Percentiles rank a stretch among this genome's conserved stretches.
phyloP scores from a whole-genome alignment of 176 grass and related monocot genomes.

The Musa itinerans region DNA sequence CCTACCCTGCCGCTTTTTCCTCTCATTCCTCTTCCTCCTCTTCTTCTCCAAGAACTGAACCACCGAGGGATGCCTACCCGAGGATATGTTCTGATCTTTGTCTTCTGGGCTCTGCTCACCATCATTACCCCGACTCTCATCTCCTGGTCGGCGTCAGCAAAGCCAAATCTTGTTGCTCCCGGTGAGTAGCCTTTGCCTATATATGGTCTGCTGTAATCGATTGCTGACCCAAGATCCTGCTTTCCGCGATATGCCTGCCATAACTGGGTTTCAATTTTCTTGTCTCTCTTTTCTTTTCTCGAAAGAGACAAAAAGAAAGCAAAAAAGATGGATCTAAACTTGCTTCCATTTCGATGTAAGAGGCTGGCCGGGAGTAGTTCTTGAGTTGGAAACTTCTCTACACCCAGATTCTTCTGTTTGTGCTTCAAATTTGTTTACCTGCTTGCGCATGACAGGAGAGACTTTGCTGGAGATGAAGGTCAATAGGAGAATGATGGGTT shows the following conservation, averaged over 20 bases:
- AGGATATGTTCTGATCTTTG: conserved; percentile 40
- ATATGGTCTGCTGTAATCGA: not conserved
- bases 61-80: conserved; percentile 27
- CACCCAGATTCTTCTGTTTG: not conserved
- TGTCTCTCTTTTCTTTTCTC: not conserved
- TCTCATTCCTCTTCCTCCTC: not conserved
- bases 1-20: not conserved
- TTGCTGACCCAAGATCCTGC: not conserved
- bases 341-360: too few species aligned
- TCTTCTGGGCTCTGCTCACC: conserved; percentile 37
- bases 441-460: conserved; percentile 2
- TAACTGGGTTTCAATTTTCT: not conserved
- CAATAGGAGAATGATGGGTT: conserved; percentile 34
- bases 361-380: too few species aligned
- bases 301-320: too few species aligned
- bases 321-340: not conserved
- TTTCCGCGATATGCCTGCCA: too few species aligned
- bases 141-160: conserved; percentile 36
- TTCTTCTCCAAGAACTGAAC: not conserved
- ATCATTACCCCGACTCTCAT: conserved; percentile 39
- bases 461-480: conserved; percentile 20
- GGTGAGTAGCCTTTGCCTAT: not conserved
- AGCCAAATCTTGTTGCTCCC: conserved; percentile 11
- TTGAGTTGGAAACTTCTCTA: not conserved
- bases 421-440: conserved; percentile 1